Conservation (phyloP, 2,329 filamentous ascomycete genomes). For the Talaromyces sp. region DNA sequence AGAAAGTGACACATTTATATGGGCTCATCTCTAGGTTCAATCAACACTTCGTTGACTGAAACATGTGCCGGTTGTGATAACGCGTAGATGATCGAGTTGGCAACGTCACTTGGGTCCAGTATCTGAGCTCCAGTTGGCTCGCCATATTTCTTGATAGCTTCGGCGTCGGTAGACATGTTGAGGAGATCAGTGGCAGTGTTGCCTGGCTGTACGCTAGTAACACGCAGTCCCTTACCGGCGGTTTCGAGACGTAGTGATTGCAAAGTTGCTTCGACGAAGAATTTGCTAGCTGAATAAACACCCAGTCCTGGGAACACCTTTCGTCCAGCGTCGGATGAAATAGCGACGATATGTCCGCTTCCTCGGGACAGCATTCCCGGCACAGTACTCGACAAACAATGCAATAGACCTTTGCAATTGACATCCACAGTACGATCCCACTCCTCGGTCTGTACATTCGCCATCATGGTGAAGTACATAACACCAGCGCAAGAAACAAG, state of each 20-base stretch:
- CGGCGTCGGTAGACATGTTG: constrained; percentile 69
- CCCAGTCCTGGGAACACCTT: constrained; percentile 79
- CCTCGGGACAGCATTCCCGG: constrained; percentile 69
- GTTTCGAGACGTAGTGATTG: constrained; percentile 73
- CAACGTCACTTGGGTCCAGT: constrained; percentile 70
- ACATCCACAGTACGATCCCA: constrained; percentile 82
- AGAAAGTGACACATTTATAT: constrained; percentile 47
- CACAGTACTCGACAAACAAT: constrained; percentile 67
- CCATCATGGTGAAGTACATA: constrained; percentile 90
- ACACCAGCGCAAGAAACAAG: constrained; percentile 78
- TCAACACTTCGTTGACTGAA: constrained; percentile 74
- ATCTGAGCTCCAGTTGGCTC: constrained; percentile 72
- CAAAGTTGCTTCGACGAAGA: constrained; percentile 81
- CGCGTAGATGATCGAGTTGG: constrained; percentile 69
- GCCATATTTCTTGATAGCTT: constrained; percentile 75
- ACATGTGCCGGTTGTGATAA: constrained; percentile 72
- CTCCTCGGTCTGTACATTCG: constrained; percentile 67
- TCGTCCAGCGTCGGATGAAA: constrained; percentile 76
- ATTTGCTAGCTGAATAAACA: constrained; percentile 79
- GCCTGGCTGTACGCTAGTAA: constrained; percentile 73
- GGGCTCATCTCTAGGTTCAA: constrained; percentile 73
- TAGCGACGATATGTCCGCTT: constrained; percentile 71
- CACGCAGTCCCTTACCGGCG: constrained; percentile 67
- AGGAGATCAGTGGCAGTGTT: constrained; percentile 72
- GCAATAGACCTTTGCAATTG: constrained; percentile 78